Evolutionary conservation across 129 eudicot genomes (phyloP).

Genomic region (Artemisia tridentata): DNA sequence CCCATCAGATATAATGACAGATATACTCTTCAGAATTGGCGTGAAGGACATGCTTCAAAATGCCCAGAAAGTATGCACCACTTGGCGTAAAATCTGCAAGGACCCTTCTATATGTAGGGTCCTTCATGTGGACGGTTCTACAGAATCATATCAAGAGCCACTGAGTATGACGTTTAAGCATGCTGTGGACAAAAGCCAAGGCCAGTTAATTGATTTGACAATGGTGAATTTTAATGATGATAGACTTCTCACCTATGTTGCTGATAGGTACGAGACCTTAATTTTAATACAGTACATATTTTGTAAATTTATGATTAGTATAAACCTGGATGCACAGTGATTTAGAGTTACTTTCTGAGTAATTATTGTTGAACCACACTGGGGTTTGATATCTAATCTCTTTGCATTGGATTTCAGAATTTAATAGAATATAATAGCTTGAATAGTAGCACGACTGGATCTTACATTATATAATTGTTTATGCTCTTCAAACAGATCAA

Average conservation of each 20-base stretch:
- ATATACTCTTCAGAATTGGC: no score
- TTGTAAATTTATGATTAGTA: neutral
- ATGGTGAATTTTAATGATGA: neutral
- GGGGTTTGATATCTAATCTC: neutral
- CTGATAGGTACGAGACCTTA: neutral
- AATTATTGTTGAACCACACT: neutral
- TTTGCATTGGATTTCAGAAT: neutral
- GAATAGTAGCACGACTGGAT: no score
- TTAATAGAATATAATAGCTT: no score
- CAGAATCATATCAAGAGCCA: neutral
- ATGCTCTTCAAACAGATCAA: neutral
- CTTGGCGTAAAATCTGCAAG: no score
- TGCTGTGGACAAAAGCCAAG: slow-evolving; percentile 7
- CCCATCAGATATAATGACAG: no score
- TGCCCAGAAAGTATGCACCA: no score
- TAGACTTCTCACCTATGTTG: neutral
- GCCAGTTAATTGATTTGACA: neutral
- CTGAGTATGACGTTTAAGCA: neutral
- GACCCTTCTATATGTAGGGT: neutral
- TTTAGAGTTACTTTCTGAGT: neutral
- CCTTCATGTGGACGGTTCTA: neutral
- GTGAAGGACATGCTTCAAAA: no score
- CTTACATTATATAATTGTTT: neutral
- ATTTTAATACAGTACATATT: neutral
- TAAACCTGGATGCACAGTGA: neutral